Base-by-base conservation (phyloP, 257 asterid genomes). In the Solanum ossicruentum region DNA sequence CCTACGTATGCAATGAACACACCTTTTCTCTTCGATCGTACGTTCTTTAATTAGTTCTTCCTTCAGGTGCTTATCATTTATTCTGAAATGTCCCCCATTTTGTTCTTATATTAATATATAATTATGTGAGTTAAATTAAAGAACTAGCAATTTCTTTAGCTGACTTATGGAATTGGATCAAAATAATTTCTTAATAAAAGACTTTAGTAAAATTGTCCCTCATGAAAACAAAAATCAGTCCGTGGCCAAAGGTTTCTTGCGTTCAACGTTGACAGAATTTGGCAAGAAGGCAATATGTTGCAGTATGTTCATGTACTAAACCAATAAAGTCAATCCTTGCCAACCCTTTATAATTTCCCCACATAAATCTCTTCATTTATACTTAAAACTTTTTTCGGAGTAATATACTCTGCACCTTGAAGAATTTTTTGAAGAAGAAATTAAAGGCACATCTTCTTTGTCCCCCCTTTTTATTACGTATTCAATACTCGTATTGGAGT, bases 281-380 rank as follows among this genome's bases (percentile, higher is more conserved):
- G 97, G 98, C 92, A 86, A 87, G 57, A 87, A 15, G 66, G 89
- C 95, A 92, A 90, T 87, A 56, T 87, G 84, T 88, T 54, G 75
- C 88, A 87, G 80, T 16, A 65, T 23, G 9, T 84, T 84, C 86
- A 89, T 85, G 82, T 54, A 78, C 89, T 10, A 51, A 49, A 16
- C 60, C 78, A 36, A 41, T 61, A 90, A 92, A 91, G 95, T 93
- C 97, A 92, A 93, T 89, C 80, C 18, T 56, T 51, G 85, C 91
- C 72, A 77, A 88, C 86, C 57, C 85, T 71, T 61, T 60, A 9
- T 36, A 60, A 4, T 58, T 47, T 39, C 49, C 71, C 84, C 77
- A 82, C 66, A 86, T 75, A 87, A 86, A 90, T 88, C 88, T 78
- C 89, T 86, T 86, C 84, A 4, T 39, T 3, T 17, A 39, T 60